A percentile compares a stretch with the other conserved stretches of the same genome.
Conservation (phyloP, 1,284 basidiomycete species). For the Fomitiporia mediterranea region DNA sequence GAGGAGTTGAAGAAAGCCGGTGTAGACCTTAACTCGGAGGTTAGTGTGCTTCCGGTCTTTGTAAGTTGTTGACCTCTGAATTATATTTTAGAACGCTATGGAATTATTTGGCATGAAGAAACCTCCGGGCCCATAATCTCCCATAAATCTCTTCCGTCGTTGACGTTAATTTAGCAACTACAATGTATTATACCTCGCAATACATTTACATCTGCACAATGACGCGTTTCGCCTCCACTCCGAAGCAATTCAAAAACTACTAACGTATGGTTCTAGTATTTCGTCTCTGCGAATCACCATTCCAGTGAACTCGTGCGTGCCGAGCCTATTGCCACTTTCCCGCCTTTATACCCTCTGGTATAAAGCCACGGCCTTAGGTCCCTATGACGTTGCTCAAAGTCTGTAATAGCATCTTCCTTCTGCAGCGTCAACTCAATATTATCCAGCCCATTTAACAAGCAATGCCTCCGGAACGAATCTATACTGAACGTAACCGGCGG, state of each 20-base stretch:
- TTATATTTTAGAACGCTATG: slow-evolving; percentile 9
- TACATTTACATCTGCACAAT: not conserved
- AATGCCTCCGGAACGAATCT: slow-evolving; percentile 87
- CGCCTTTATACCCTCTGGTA: slow-evolving; percentile 83
- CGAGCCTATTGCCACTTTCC: slow-evolving; percentile 52
- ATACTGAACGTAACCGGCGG: slow-evolving; percentile 70
- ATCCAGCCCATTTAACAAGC: slow-evolving; percentile 90
- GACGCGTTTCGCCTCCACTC: not conserved
- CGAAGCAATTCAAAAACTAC: no score
- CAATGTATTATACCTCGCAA: not conserved
- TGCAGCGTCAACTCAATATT: slow-evolving; percentile 91
- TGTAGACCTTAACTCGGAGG: slow-evolving; percentile 45
- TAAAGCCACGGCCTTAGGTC: slow-evolving; percentile 90
- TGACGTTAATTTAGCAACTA: no score
- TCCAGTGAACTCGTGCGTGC: not conserved
- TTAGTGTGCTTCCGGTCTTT: slow-evolving; percentile 23
- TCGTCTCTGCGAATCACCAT: not conserved
- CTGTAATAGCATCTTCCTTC: slow-evolving; percentile 60
- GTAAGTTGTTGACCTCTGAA: not conserved
- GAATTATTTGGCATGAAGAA: slow-evolving; percentile 16
- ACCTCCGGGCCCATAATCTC: slow-evolving; percentile 1
- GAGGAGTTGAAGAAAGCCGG: slow-evolving; percentile 57
- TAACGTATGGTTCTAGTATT: no score
- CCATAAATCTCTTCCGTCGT: not conserved
- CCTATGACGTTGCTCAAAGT: slow-evolving; percentile 75